Conservation (phyloP, 225 moss, liverwort and hornwort genomes). For the Sphagnum contortum region DNA sequence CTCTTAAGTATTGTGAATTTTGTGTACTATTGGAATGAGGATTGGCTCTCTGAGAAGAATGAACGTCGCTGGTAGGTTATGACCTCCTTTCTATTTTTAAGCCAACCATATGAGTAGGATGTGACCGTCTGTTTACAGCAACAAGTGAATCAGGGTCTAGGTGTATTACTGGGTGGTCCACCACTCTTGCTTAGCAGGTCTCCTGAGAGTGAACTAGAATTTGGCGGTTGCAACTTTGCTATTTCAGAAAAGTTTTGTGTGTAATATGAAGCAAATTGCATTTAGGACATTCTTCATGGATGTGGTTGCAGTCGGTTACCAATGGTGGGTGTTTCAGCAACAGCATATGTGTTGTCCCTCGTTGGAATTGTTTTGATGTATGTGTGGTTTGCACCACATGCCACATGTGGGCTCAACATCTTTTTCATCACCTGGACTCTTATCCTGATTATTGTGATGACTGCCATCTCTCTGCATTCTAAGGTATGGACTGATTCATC, state of each 20-base stretch:
- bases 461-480: slow-evolving; percentile 56
- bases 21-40: slow-evolving; percentile 47
- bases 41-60: slow-evolving; percentile 38
- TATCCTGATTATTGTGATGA: slow-evolving; percentile 67
- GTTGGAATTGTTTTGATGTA: slow-evolving; percentile 75
- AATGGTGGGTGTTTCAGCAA: slow-evolving; percentile 49
- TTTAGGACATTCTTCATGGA: neutral
- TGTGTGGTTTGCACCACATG: slow-evolving; percentile 80
- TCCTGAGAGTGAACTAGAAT: too few relatives aligned
- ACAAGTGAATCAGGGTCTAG: too few relatives aligned
- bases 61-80: slow-evolving; percentile 32
- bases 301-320: slow-evolving; percentile 58
- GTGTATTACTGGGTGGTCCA: too few relatives aligned
- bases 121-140: too few relatives aligned
- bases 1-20: slow-evolving; percentile 54
- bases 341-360: slow-evolving; percentile 42
- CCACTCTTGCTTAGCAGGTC: too few relatives aligned
- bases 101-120: too few relatives aligned
- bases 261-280: too few relatives aligned
- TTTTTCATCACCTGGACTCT: slow-evolving; percentile 96
- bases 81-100: too few relatives aligned
- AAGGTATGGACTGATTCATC: slow-evolving; percentile 32
- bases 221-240: too few relatives aligned
- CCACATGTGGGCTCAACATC: slow-evolving; percentile 79
- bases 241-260: neutral